These are phyloP conservation scores for Hyparrhenia diplandra DNA, from an alignment of 176 grass and related monocot genomes.

Conservation along the genomic window DNA sequence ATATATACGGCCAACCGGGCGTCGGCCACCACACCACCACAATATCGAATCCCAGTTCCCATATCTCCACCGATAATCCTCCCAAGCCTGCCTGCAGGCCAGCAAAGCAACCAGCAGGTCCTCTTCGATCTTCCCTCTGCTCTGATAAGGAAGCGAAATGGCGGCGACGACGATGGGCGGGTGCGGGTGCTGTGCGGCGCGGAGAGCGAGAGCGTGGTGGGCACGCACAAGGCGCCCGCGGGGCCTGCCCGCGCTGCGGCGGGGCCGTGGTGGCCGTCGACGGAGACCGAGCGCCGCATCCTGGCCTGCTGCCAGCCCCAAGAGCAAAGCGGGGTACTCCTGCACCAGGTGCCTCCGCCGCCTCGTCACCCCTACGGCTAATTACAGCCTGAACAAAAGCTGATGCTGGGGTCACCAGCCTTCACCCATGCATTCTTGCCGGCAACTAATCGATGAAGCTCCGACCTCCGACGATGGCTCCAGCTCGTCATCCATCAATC, in stretches of 20 bases:
- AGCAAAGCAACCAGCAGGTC: no score
- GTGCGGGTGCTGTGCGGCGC: slow-evolving; percentile 33
- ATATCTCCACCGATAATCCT: no score
- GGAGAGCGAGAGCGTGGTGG: slow-evolving; percentile 61
- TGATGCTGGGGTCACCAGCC: no score
- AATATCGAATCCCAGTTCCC: no score
- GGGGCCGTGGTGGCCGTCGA: slow-evolving; percentile 65
- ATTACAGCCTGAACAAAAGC: no score
- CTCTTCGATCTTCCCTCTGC: no score
- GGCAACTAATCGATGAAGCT: no score
- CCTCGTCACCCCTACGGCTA: slow-evolving; percentile 43
- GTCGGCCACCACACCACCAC: not conserved
- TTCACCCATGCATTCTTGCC: no score
- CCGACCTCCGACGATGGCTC: no score
- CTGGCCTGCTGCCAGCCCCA: slow-evolving; percentile 66
- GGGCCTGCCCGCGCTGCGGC: slow-evolving; percentile 66
- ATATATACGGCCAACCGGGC: not conserved
- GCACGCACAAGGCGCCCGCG: slow-evolving; percentile 61
- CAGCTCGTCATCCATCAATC: no score
- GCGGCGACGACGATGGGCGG: slow-evolving; percentile 12
- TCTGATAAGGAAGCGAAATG: not conserved
- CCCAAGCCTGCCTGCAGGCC: no score
- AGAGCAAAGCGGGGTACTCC: slow-evolving; percentile 77
- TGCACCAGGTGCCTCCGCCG: slow-evolving; percentile 64
- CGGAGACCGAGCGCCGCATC: slow-evolving; percentile 50